Evolutionary conservation across 2,329 filamentous ascomycete species (phyloP).

Genomic region (Dryadomyces quercivorus): DNA sequence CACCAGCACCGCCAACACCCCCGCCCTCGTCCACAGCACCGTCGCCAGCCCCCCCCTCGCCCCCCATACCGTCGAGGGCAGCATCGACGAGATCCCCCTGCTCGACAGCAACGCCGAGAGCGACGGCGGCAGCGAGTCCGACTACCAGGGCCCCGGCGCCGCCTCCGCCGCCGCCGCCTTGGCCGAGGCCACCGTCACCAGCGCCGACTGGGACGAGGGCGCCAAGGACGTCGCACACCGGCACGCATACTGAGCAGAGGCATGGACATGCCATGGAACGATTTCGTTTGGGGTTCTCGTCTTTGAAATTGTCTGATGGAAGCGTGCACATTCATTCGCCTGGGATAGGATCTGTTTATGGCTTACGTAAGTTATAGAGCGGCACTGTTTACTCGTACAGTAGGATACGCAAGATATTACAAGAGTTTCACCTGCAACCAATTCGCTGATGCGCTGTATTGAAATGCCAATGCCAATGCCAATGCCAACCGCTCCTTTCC

Average conservation of each 20-base stretch:
- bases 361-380: too few relatives aligned
- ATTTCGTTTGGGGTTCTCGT: too few relatives aligned
- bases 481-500: not conserved
- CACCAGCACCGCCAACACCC: not conserved
- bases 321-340: too few relatives aligned
- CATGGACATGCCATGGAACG: too few relatives aligned
- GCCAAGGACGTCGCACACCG: conserved; percentile 34
- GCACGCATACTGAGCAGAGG: conserved; percentile 1
- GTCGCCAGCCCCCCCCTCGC: conserved; percentile 12
- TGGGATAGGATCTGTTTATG: too few relatives aligned
- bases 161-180: conserved; percentile 6
- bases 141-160: not conserved
- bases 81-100: conserved; percentile 45
- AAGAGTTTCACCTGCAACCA: too few relatives aligned
- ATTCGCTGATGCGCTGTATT: not conserved
- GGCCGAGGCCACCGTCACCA: conserved; percentile 8
- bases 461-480: too few relatives aligned
- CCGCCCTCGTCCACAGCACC: conserved; percentile 3
- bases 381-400: too few relatives aligned
- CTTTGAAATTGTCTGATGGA: too few relatives aligned
- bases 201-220: conserved; percentile 21
- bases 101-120: conserved; percentile 26
- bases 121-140: not conserved
- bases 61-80: conserved; percentile 14
- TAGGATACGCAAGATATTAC: too few relatives aligned